Base-by-base conservation (phyloP, 192 early-diverging fungal genomes). In the Oehlia diaphana region DNA sequence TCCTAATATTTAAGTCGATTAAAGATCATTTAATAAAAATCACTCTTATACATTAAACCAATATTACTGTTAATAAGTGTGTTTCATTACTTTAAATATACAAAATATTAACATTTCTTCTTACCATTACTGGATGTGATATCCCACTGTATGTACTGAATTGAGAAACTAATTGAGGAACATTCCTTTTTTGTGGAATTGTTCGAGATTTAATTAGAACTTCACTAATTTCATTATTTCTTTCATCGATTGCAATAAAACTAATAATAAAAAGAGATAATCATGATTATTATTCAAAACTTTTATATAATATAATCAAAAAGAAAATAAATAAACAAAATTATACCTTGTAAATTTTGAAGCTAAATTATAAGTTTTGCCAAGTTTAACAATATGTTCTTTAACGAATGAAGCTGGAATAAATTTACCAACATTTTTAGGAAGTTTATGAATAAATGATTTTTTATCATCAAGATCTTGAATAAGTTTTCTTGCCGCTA, bases 401-500 rank as follows among this genome's bases (percentile, higher is more conserved):
- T 47, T 68, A 53, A 71, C 49, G 12, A 62, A 16, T 19, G 6
- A 33, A 35, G 33, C 21, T 12, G 66, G 31, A 42, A 78, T 62
- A 53, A 28, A n/a, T 37, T 78, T 68, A 28, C n/a, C 64, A 23
- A 9, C 7, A 68, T 26, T 28, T 53, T 78, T 33, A 23, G 77
- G 37, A 77, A 66, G 31, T 42, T 49, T 37, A 79, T 79, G 77
- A 14, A 79, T 31, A 79, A 39, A 71, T n/a, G 67, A 71, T 16
- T 9, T 9, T 16, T 65, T 2, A 16, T 78, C 49, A 53, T 78
- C 66, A 26, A 78, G 9, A 53, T 78, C 77, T 64, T 68, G 77
- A 53, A 78, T 78, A 21, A 78, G 50, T 78, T 69, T 78, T 26
- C 64, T 63, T 13, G 77, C 77, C 1, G 77, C 77, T n/a, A 78